Percentiles rank a stretch among this genome's conserved stretches.
phyloP scores from a whole-genome alignment of 371 early-diverging fungal genomes.

The Syncephalastrum racemosum region DNA sequence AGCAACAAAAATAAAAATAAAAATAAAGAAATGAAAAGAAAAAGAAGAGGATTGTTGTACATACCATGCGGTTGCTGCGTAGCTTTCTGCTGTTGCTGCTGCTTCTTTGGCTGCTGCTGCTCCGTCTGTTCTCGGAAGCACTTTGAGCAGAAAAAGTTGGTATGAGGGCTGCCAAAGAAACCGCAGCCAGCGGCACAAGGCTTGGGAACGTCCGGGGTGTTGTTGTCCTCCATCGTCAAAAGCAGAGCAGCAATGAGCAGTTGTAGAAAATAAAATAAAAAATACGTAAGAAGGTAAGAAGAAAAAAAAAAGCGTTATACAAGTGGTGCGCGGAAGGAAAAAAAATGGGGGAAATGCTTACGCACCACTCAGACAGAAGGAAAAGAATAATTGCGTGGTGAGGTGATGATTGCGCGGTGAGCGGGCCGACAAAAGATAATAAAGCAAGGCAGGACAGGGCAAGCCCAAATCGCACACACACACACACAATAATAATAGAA shows the following conservation, averaged over 20 bases:
- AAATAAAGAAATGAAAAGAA: too few species aligned
- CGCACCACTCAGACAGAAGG: slow-evolving; percentile 7
- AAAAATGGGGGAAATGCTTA: slow-evolving; percentile 6
- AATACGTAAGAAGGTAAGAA: neutral
- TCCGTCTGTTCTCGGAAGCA: slow-evolving; percentile 52
- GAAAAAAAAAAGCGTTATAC: too few species aligned
- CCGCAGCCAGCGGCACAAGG: slow-evolving; percentile 70
- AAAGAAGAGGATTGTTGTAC: too few species aligned
- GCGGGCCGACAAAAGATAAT: too few species aligned
- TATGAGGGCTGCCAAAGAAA: slow-evolving; percentile 63
- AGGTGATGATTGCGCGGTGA: too few species aligned
- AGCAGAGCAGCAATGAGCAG: slow-evolving; percentile 3
- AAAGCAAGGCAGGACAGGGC: too few species aligned
- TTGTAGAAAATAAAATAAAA: neutral
- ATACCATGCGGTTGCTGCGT: neutral
- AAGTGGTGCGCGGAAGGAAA: slow-evolving; percentile 8
- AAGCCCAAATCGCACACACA: too few species aligned
- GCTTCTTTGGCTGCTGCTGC: slow-evolving; percentile 13
- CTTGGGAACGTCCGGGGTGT: slow-evolving; percentile 46
- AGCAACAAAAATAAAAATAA: too few species aligned
- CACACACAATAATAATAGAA: too few species aligned
- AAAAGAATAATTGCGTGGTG: slow-evolving; percentile 7
- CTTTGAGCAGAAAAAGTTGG: slow-evolving; percentile 81
- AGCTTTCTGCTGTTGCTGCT: slow-evolving; percentile 2
- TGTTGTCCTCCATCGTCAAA: slow-evolving; percentile 62